phyloP scores from a whole-genome alignment of 2,329 filamentous ascomycete species.

The Clarireedia hainanense region DNA sequence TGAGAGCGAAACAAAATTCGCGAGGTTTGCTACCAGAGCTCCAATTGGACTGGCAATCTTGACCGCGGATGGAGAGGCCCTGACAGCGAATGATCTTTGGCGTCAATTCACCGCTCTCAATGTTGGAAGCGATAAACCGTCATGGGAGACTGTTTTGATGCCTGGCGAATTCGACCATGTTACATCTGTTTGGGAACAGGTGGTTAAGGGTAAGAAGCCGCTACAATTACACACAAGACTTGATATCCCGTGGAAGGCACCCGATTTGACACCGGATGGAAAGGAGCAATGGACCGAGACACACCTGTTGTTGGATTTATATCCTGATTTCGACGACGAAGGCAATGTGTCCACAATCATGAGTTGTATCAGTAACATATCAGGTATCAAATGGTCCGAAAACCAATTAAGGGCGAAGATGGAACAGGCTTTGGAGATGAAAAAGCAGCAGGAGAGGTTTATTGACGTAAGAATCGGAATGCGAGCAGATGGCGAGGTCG shows the following conservation, averaged over 20 bases:
- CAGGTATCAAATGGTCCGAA: conserved; percentile 72
- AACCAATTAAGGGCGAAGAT: conserved; percentile 30
- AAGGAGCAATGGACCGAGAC: conserved; percentile 50
- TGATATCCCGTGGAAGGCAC: neutral
- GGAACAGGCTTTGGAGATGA: conserved; percentile 47
- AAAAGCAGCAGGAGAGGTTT: conserved; percentile 68
- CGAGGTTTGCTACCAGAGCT: conserved; percentile 62
- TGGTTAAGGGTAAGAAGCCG: neutral
- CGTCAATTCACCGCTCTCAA: conserved; percentile 4
- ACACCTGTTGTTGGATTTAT: conserved; percentile 72
- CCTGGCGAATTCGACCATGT: neutral
- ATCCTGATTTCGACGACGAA: conserved; percentile 65
- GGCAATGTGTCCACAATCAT: conserved; percentile 67
- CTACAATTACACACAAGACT: neutral
- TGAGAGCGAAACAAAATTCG: conserved; percentile 56
- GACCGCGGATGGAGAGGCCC: conserved; percentile 46
- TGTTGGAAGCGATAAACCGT: conserved; percentile 1
- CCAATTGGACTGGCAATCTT: conserved; percentile 68
- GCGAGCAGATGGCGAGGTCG: no score
- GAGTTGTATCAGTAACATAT: conserved; percentile 78
- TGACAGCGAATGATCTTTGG: conserved; percentile 18
- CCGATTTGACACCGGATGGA: conserved; percentile 43
- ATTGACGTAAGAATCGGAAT: conserved; percentile 43
- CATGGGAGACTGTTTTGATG: conserved; percentile 1
- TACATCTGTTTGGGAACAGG: conserved; percentile 5